Base-by-base conservation (phyloP, 2,329 filamentous ascomycete genomes). In the Didymella pinodella region DNA sequence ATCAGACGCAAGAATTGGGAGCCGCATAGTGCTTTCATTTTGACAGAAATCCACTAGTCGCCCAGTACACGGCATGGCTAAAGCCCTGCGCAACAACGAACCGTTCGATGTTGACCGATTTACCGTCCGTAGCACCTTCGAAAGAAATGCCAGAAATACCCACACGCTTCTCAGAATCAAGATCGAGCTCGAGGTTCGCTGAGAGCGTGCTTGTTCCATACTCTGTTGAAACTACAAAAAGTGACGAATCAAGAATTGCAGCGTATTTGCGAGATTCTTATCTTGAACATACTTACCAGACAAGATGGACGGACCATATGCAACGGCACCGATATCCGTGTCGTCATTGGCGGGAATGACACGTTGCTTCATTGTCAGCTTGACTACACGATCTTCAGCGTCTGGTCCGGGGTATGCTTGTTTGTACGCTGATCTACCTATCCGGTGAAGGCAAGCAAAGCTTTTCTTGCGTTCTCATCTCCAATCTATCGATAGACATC, bases 51-150 rank as follows among this genome's bases (percentile, higher is more conserved):
- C 38, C 48, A 10, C 38, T 51, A 8, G 28, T 43, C 16, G 38
- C 48, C 48, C 48, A 51, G 38, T 51, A 51, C 26, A 51, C 48
- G 2, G 7, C 48, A 14, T 51, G 44, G 28, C 34, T 51, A 29
- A 51, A 51, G 8, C 48, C 38, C 22, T 51, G 36, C 2, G 38
- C 48, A 38, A 32, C 48, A 14, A 26, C 32, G 18, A 51, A 51
- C n/a, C 26, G 48, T 4, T 38, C 38, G 34, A 44, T 51, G 12
- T 51, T 51, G 38, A 51, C 38, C 8, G 36, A 29, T 18, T 32
- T 51, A 16, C 48, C 38, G 26, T 51, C 38, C 16, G 48, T 26
- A 32, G 48, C 44, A 12, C 36, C 48, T 18, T 22, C 32, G 26
- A 44, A 51, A 4, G 38, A 26, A 16, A 44, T 28, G 4, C 38